Base-by-base conservation (phyloP, 2,329 filamentous ascomycete species). In the Penicillium corylophilum region DNA sequence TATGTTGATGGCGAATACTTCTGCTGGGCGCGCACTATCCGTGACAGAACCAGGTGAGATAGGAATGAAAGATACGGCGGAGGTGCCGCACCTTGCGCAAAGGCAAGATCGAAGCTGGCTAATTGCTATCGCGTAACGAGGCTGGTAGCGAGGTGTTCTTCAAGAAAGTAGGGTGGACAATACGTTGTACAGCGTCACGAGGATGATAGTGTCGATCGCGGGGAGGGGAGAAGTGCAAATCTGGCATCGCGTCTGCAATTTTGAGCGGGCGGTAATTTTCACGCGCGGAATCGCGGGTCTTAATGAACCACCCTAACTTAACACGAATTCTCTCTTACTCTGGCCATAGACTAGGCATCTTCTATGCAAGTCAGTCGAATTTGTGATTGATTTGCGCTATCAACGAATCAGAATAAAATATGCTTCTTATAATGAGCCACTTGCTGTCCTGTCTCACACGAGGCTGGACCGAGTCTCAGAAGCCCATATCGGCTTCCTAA, bases 231-330 rank as follows among this genome's bases (percentile, higher is more conserved):
- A 50, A 50, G 33, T 50, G 46, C 51, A 54, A 54, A 54, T 54
- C 26, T 5, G 13, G 28, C 26, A 33, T 36, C 41, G 22, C 7
- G 41, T 35, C 43, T 51, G 48, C 49, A 55, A 52, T 44, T 49
- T 48, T 40, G 10, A 38, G 48, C 35, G 41, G 43, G 36, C 41
- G 52, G 48, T 54, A 51, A 51, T 54, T 54, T 54, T 48, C 44
- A 38, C 26, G 39, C 20, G 38, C 31, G 33, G n/a, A 35, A 12
- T 28, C 12, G 16, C 33, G 33, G 33, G 31, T 16, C 31, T 36
- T 35, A 16, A 35, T 35, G n/a, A 7, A 16, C 33, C 6, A 18
- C n/a, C 33, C n/a, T n/a, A 15, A 22, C 12, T 10, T n/a, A 4
- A 36, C 15, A n/a, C n/a, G n/a, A n/a, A n/a, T n/a, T n/a, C n/a